Evolutionary conservation across 2,329 filamentous ascomycete species (phyloP), one percentile per base, ranked within the genome.

Genomic region (Tolypocladium paradoxum): DNA sequence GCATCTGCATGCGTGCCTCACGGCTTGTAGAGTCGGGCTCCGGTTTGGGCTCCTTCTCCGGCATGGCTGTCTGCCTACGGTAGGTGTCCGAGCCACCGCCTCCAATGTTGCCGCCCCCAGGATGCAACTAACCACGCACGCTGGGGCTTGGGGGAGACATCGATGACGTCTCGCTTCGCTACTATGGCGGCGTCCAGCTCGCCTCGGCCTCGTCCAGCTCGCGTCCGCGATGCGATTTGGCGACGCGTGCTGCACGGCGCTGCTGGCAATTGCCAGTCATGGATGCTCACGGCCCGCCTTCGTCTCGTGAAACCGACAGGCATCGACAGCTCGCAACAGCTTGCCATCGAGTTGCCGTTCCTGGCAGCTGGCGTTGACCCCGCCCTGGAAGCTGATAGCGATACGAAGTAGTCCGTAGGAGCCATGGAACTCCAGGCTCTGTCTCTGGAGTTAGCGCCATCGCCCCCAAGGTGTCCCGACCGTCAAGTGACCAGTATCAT

Each of bases 141-240:
- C 18, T 9, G 38, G 38, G 5, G 18, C 38, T 22, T 27, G 38
- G 8, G n/a, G 38, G 38, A 45, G n/a, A 45, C 38, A 22, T 14
- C 16, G 49, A 53, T 53, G 51, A 53, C 51, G 46, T 53, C 36
- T 53, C 51, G 14, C 31, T 29, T 38, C 51, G 43, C 27, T 12
- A 45, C 16, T 18, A 8, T 4, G n/a, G 24, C 16, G 2, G 6
- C 43, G 24, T 31, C 24, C 16, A 33, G 43, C 29, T 31, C 46
- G 51, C 27, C 51, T 49, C 31, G 31, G 20, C 34, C 49, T 43
- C 35, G 22, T 31, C 29, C 18, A 34, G 22, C 27, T 24, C 18
- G 35, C 36, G 18, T 29, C 24, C n/a, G 36, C n/a, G 9, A 14
- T 50, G 48, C 36, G 24, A 27, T 35, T 36, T 49, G n/a, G 48